These are phyloP conservation scores for Plasmodium inui DNA, from an alignment of 169 alveolate species.

Conservation along the genomic window DNA sequence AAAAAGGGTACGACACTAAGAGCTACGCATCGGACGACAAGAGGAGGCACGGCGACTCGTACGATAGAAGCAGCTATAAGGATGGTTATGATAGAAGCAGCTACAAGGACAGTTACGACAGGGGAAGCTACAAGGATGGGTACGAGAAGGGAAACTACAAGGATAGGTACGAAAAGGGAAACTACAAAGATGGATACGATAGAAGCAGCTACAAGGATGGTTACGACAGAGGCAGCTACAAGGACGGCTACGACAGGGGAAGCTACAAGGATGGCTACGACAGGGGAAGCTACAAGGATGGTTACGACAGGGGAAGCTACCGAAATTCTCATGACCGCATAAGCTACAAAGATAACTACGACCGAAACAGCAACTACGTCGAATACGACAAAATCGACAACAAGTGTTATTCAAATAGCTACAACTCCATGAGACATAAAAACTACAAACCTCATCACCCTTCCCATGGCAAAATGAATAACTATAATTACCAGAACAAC, in stretches of 20 bases:
- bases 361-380: slow-evolving; percentile 27
- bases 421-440: slow-evolving; percentile 61
- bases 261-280: slow-evolving; percentile 40
- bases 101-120: slow-evolving; percentile 37
- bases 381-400: slow-evolving; percentile 73
- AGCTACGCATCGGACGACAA: slow-evolving; percentile 44
- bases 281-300: slow-evolving; percentile 33
- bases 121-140: slow-evolving; percentile 14
- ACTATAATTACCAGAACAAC: slow-evolving; percentile 32
- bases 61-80: neutral
- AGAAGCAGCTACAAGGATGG: neutral
- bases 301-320: slow-evolving; percentile 24
- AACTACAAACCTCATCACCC: slow-evolving; percentile 35
- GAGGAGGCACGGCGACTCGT: slow-evolving; percentile 33
- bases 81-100: neutral
- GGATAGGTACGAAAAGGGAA: neutral
- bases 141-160: slow-evolving; percentile 26
- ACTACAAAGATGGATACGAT: neutral
- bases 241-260: slow-evolving; percentile 11
- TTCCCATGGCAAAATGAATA: slow-evolving; percentile 33
- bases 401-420: slow-evolving; percentile 54
- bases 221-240: neutral
- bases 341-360: neutral
- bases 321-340: neutral
- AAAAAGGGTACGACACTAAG: slow-evolving; percentile 34